Conservation (phyloP, 2,329 filamentous ascomycete species). For the Aspergillus brasiliensis region DNA sequence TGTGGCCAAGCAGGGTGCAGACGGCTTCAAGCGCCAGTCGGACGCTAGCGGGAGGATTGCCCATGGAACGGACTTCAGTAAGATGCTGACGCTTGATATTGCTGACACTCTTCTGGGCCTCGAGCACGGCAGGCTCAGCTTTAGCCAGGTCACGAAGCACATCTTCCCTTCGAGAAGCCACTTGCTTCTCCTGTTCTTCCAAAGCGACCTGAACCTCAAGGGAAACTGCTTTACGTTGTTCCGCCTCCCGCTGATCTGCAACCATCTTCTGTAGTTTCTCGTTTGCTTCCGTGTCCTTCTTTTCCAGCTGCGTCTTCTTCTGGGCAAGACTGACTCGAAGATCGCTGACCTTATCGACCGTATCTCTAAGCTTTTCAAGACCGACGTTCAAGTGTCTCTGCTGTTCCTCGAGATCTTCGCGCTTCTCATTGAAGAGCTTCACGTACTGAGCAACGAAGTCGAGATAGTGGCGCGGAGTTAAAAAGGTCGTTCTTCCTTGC, state of each 20-base stretch:
- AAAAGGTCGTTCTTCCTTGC: slow-evolving; percentile 87
- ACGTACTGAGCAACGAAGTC: slow-evolving; percentile 99
- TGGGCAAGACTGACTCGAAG: slow-evolving; percentile 85
- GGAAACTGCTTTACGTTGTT: slow-evolving; percentile 84
- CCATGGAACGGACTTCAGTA: slow-evolving; percentile 97
- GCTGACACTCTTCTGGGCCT: slow-evolving; percentile 93
- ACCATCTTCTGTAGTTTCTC: slow-evolving; percentile 98
- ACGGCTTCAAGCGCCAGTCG: slow-evolving; percentile 94
- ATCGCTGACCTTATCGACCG: slow-evolving; percentile 94
- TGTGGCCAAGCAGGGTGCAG: slow-evolving; percentile 89
- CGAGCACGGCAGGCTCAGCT: slow-evolving; percentile 88
- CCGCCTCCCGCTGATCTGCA: slow-evolving; percentile 90
- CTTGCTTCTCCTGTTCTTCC: slow-evolving; percentile 85
- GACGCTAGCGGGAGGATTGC: slow-evolving; percentile 86
- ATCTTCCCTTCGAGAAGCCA: slow-evolving; percentile 78
- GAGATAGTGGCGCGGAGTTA: slow-evolving; percentile 94
- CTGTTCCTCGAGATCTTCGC: slow-evolving; percentile 96
- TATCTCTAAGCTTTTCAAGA: slow-evolving; percentile 94
- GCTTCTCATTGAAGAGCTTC: slow-evolving; percentile 95
- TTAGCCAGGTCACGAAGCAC: slow-evolving; percentile 85
- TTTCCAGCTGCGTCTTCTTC: slow-evolving; percentile 91
- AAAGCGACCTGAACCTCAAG: slow-evolving; percentile 85
- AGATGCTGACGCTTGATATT: slow-evolving; percentile 98
- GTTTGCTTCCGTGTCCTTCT: slow-evolving; percentile 92
- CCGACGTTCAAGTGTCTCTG: slow-evolving; percentile 97